Evolutionary conservation across 23 red algal genomes (phyloP), one percentile per base, ranked within the genome.

Genomic region (Chondrus crispus): DNA sequence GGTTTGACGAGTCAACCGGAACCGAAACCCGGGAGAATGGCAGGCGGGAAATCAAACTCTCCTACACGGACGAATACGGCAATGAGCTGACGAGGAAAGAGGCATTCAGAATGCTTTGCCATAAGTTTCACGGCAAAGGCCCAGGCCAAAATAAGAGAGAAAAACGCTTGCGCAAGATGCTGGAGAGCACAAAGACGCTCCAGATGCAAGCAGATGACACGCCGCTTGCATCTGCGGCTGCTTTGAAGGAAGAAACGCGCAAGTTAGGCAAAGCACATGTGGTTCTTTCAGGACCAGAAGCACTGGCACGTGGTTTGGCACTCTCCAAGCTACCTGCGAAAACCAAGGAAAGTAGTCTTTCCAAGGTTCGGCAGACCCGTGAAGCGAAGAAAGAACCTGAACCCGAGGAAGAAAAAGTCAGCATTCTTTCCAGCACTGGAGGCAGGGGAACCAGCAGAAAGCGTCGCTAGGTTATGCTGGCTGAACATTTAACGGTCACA

Each of bases 101-200:
- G 42, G 93, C 80, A 5, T 95, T 88, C 45, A 82, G 93, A 29
- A 51, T 84, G 44, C 62, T 95, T 1, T 88, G 82, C 44, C 87
- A 95, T 30, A 95, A 89, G 73, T 95, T 95, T 89, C 93, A 95
- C 62, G 93, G 93, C 9, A 95, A 95, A 38, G 84, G 69, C 10
- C 93, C 93, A 2, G 83, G 84, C 19, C 77, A 95, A 76, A 84
- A 89, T 38, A 95, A 95, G 87, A 85, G 71, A 63, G 93, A 95
- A 53, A 90, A 90, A 37, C 70, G 87, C 48, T 50, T 90, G n/a
- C 71, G 73, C 12, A 90, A 57, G 62, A 80, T 90, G 18, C 55
- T 90, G 18, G 73, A 78, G 46, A 37, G 62, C 49, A 90, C 43
- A 8, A 42, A 48, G 38, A 24, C 44, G n/a, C 71, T 26, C 26